Evolutionary conservation across 148 eudicot genomes (phyloP), one percentile per base, ranked within the genome.

Genomic region (Persicaria tinctoria): DNA sequence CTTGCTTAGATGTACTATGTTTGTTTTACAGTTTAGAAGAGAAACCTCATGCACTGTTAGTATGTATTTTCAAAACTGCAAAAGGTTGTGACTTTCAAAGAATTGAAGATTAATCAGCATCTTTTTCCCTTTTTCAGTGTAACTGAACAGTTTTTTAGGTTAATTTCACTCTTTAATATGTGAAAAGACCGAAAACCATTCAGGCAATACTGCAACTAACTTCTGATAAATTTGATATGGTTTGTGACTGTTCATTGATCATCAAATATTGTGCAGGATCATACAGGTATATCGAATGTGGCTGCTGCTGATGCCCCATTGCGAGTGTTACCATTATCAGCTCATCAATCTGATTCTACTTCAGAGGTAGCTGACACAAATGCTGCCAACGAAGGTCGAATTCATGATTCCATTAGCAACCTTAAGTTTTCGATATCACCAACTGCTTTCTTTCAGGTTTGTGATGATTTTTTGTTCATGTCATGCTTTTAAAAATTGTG

Each of bases 381-480:
- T 54, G 82, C 59, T 45, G 47, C 44, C 9, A 66, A 66, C 44
- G 97, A 93, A 82, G 84, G 82, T 54, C 84, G 89, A 81, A 91
- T 93, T 87, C 95, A 89, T 82, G 98, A 93, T 84, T 87, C 88
- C 75, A 88, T 93, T 55, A 87, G 88, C 83, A 87, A 78, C 78
- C 97, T 93, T 76, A 82, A 75, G 78, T 93, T 93, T 76, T 80
- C 86, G 71, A 91, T 93, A 83, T 93, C 98, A 45, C 95, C 98
- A 69, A 89, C 97, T 64, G 97, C 98, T 8, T 93, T 93, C 83
- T 93, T 93, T 76, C 98, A 93, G 87, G 98, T 91, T 66, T 72
- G 38, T 27, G 48, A 16, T 66, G 14, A 18, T 38, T 38, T 3
- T 1, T 13, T 66, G 41, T 0, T 5, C 45, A 63, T 44, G 70